A percentile compares a stretch with the other conserved stretches of the same genome.
phyloP scores from a whole-genome alignment of 371 early-diverging fungal species.

The Mucor racemosus region DNA sequence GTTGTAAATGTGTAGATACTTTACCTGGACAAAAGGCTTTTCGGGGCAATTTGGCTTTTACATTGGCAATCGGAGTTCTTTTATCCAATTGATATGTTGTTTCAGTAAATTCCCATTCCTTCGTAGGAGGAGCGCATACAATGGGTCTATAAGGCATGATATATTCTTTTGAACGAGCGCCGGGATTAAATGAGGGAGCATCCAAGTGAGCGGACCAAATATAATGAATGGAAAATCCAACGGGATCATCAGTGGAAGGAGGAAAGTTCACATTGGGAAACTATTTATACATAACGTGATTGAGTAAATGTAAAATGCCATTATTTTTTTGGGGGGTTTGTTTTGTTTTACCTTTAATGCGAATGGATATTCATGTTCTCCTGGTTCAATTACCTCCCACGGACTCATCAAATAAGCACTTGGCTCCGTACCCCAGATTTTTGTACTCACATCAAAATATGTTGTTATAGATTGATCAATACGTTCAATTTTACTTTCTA shows the following conservation, averaged over 20 bases:
- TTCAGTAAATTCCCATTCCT: conserved; percentile 37
- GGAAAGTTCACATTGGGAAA: conserved; percentile 51
- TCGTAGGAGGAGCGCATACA: conserved; percentile 27
- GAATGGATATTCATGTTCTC: conserved; percentile 52
- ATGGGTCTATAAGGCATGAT: conserved; percentile 32
- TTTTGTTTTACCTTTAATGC: conserved; percentile 50
- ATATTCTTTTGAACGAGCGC: conserved; percentile 36
- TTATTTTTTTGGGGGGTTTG: too few species aligned
- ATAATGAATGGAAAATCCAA: conserved; percentile 38
- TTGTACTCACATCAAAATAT: conserved; percentile 39
- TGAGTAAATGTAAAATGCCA: background rate
- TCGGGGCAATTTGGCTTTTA: conserved; percentile 33
- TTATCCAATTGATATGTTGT: conserved; percentile 30
- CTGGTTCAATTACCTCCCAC: conserved; percentile 52
- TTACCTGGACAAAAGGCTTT: conserved; percentile 48
- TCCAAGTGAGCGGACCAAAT: conserved; percentile 60
- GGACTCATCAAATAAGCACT: conserved; percentile 40
- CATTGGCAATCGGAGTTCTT: conserved; percentile 30
- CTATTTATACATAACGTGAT: conserved; percentile 19
- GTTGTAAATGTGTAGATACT: too few species aligned
- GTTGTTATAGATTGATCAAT: conserved; percentile 41
- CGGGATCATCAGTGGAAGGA: conserved; percentile 42
- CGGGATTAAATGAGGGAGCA: conserved; percentile 39
- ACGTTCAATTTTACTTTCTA: conserved; percentile 30
- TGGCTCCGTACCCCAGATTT: conserved; percentile 42